Evolutionary conservation across 2,329 filamentous ascomycete species (phyloP), one percentile per base, ranked within the genome.

Genomic region (Aspergillus japonicus): DNA sequence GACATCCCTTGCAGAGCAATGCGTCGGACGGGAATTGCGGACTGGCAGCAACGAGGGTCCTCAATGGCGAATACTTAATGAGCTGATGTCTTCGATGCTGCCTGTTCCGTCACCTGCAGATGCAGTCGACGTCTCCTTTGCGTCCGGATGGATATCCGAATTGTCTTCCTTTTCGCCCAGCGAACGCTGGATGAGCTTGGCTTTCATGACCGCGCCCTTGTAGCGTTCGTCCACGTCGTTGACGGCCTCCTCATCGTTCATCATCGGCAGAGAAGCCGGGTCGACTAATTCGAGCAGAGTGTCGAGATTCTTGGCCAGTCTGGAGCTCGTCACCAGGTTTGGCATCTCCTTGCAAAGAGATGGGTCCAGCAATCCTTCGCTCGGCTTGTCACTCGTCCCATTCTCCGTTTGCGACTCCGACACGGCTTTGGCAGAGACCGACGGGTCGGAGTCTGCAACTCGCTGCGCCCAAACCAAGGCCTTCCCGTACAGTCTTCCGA

Each of bases 151-250:
- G 58, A 69, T 66, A 56, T 70, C 64, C 11, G 66, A 57, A 6
- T 61, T 57, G 39, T 74, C 73, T 54, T 76, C 73, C 24, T 73
- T 66, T 66, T 84, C 82, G 7, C 84, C 83, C 26, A 85, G 69
- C 10, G 91, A 87, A 61, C 88, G 88, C 74, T 95, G 89, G 49
- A 98, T 87, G 50, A 99, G 84, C 76, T 94, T 96, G 1, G 86
- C 85, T 73, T 96, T 97, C 3, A 89, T 89, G 66, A 87, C 85
- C 4, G 92, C 94, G 64, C 91, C 85, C 77, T 93, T 95, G 44
- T 96, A 72, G 12, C 93, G 83, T 73, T 97, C 91, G 69, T 99
- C 95, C 70, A 96, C 93, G 69, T 97, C 93, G 54, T 89, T 89
- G 23, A 99, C 92, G 0, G 89, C 88, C 50, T 96, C 91, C 71